These are phyloP conservation scores for Globisporangium nodosum DNA, from an alignment of 352 stramenopile species.

Conservation along the genomic window DNA sequence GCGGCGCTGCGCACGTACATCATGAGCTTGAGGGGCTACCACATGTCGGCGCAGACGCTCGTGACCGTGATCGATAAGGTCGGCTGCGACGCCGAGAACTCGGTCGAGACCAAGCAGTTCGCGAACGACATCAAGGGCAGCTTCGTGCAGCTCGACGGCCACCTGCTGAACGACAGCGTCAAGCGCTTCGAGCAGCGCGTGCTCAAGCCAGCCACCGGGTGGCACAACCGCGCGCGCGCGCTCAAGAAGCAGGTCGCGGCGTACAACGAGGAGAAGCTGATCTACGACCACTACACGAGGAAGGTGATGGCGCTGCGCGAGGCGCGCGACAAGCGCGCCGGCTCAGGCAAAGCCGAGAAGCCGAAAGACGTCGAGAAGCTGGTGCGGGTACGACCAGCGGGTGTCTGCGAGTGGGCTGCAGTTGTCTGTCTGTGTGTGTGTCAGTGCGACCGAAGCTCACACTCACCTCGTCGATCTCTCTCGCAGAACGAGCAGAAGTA, in stretches of 20 bases:
- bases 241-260: constrained; percentile 42
- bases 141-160: constrained; percentile 55
- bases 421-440: background rate
- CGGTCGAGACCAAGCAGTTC: constrained; percentile 59
- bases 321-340: constrained; percentile 50
- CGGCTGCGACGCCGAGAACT: constrained; percentile 25
- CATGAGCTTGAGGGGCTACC: constrained; percentile 52
- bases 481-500: constrained; percentile 75
- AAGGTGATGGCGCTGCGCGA: constrained; percentile 67
- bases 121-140: constrained; percentile 49
- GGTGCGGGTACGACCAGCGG: constrained; percentile 26
- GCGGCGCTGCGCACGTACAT: constrained; percentile 48
- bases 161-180: constrained; percentile 41
- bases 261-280: constrained; percentile 60
- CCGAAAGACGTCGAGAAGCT: constrained; percentile 72
- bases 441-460: background rate
- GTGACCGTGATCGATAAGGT: constrained; percentile 51
- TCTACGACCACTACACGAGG: constrained; percentile 78
- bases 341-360: constrained; percentile 52
- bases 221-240: constrained; percentile 34
- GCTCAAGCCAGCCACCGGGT: constrained; percentile 45
- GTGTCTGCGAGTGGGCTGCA: background rate
- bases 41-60: constrained; percentile 47
- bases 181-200: constrained; percentile 59
- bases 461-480: background rate